Evolutionary conservation across 139 green algal genomes (phyloP), one percentile per base, ranked within the genome.

Genomic region (Mesotaenium endlicherianum): DNA sequence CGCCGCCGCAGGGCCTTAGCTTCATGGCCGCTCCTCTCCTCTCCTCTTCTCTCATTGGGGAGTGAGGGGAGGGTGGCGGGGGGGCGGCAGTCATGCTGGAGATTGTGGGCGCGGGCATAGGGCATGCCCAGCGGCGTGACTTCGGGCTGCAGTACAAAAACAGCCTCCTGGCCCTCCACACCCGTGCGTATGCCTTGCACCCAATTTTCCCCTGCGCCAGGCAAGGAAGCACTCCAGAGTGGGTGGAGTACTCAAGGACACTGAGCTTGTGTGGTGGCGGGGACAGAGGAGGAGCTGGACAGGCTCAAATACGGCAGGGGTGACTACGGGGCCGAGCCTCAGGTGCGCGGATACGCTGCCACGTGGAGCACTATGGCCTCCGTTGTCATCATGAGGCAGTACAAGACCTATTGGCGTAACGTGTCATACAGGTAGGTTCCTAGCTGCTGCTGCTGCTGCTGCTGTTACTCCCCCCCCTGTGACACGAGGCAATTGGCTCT

Each of bases 351-450:
- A 17, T 82, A 82, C 38, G 75, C 75, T 17, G 75, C 75, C 3
- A 8, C 47, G 40, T 74, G 11, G 14, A n/a, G 50, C 57, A 36
- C 36, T 0, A 82, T 82, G 49, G 31, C 40, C 0, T 55, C 20
- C 17, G 20, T 69, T 5, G 68, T 85, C 1, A 34, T 85, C 38
- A 30, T 71, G 31, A 70, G 78, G 8, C 31, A 49, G 41, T 42
- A 53, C 36, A 58, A 8, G 20, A 85, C 78, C 3, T 85, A 85
- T 34, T 85, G 78, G 78, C 78, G 78, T n/a, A 85, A 85, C 45
- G 78, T 85, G 0, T 45, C 26, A n/a, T 85, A 85, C 78, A 80
- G 72, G 72, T 80, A 38, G 8, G 8, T 75, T 17, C 5, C 20
- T 47, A 30, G 34, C 14, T 47, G 36, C 2, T 47, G 26, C 14